phyloP scores from a whole-genome alignment of 257 asterid species.

The Solanum appendiculatum region DNA sequence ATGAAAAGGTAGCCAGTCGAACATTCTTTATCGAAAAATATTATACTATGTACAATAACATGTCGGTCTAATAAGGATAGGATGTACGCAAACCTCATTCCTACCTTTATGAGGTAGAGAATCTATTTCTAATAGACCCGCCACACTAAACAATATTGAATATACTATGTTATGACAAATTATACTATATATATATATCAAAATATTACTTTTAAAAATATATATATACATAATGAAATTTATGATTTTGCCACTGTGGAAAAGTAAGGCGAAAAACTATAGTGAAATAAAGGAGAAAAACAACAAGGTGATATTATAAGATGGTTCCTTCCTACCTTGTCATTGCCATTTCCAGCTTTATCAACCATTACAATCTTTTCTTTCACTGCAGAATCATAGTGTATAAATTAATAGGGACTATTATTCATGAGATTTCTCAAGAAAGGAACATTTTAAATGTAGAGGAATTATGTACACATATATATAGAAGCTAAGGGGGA shows the following conservation, averaged over 20 bases:
- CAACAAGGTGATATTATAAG: neutral
- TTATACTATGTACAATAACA: neutral
- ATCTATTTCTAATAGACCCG: fast-evolving
- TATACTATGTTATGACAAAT: no score
- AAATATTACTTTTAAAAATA: no score
- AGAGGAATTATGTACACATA: neutral
- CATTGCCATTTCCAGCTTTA: neutral
- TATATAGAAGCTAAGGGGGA: neutral
- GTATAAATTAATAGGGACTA: neutral
- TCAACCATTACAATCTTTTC: neutral
- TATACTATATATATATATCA: no score
- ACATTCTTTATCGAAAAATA: neutral
- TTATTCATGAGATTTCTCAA: neutral
- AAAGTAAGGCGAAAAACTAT: neutral
- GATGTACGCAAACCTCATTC: neutral
- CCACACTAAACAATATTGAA: no score
- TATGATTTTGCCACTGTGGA: neutral
- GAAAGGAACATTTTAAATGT: neutral
- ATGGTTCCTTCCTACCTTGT: neutral
- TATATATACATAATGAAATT: neutral
- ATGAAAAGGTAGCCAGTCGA: neutral
- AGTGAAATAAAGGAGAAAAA: neutral
- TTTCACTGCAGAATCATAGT: neutral
- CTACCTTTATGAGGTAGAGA: neutral
- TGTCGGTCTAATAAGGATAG: neutral